These are phyloP conservation scores for Datura wrightii DNA, from an alignment of 257 asterid genomes.

Conservation along the genomic window DNA sequence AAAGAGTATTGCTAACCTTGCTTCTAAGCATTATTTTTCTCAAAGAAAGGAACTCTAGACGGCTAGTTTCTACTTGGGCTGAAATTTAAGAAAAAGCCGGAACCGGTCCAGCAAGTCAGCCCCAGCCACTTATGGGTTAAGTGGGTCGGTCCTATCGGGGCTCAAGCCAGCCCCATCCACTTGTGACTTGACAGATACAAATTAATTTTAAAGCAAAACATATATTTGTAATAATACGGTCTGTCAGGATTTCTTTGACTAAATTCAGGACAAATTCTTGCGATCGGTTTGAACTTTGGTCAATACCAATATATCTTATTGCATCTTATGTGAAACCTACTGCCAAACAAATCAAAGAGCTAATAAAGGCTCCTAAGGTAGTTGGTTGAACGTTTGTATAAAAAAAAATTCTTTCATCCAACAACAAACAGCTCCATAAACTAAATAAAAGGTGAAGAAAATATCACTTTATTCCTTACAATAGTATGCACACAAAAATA, in stretches of 20 bases:
- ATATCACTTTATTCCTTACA: slow-evolving; percentile 10
- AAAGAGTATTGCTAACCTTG: too few relatives aligned
- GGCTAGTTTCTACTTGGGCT: neutral
- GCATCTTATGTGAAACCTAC: neutral
- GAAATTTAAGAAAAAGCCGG: neutral
- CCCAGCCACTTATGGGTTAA: neutral
- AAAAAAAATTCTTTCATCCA: neutral
- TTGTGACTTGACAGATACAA: too few relatives aligned
- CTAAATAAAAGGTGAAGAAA: slow-evolving; percentile 7
- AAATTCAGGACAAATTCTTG: neutral
- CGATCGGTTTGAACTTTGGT: neutral
- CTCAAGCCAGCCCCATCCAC: neutral
- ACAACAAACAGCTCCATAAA: neutral
- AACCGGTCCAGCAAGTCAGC: neutral
- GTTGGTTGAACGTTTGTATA: slow-evolving; percentile 4
- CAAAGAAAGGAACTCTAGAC: too few relatives aligned
- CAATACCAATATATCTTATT: neutral
- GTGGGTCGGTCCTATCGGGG: neutral
- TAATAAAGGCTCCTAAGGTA: neutral
- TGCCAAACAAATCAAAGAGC: neutral
- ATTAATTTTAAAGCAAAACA: neutral
- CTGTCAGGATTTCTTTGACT: neutral
- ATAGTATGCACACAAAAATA: slow-evolving; percentile 28
- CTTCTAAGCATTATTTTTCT: too few relatives aligned
- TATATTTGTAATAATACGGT: neutral